phyloP scores from a whole-genome alignment of 106 monocot genomes.

The Alisma plantagoaquatica region DNA sequence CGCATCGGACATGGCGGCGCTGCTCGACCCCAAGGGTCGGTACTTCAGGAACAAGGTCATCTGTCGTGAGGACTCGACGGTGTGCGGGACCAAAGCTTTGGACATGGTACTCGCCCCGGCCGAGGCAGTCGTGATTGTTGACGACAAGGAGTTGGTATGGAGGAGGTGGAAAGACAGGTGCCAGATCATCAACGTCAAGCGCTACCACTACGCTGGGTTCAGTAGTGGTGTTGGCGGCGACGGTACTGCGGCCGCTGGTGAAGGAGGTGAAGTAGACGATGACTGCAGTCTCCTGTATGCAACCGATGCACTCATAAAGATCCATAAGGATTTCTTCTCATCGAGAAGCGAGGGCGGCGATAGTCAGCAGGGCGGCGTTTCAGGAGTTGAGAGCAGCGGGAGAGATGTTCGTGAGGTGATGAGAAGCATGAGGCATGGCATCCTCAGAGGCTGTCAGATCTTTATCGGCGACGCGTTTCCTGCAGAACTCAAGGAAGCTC shows the following conservation, averaged over 20 bases:
- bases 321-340: not conserved
- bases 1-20: not conserved
- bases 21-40: not conserved
- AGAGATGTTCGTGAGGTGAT: not conserved
- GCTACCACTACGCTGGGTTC: no score
- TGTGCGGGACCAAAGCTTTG: not conserved
- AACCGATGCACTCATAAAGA: not conserved
- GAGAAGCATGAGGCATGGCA: not conserved
- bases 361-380: no score
- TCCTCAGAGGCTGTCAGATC: not conserved
- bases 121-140: not conserved
- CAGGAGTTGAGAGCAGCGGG: no score
- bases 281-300: not conserved
- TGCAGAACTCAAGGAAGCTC: no score
- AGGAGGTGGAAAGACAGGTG: not conserved
- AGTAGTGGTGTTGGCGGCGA: no score
- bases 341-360: no score
- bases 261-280: no score
- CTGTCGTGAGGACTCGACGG: not conserved
- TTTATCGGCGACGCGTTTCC: not conserved
- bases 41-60: not conserved
- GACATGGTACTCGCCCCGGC: not conserved
- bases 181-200: not conserved
- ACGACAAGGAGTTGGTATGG: not conserved
- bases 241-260: no score